A percentile compares a stretch with the other conserved stretches of the same genome.
phyloP scores from a whole-genome alignment of 2,329 filamentous ascomycete genomes.

The Nectriaceae sp. region DNA sequence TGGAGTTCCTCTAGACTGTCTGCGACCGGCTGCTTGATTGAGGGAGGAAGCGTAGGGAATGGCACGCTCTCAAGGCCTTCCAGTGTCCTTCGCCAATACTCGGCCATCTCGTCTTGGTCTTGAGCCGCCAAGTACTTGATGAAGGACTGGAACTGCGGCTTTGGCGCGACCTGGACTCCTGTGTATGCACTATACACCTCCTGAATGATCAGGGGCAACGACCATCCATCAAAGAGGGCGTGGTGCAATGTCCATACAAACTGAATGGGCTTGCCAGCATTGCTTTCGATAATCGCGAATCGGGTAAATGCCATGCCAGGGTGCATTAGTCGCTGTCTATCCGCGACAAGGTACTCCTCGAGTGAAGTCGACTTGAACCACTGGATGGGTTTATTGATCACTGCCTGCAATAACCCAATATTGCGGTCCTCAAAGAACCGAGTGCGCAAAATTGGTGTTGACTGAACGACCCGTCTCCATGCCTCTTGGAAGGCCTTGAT shows the following conservation, averaged over 20 bases:
- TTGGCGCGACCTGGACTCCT: neutral
- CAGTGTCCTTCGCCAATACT: neutral
- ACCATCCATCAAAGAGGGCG: slow-evolving; percentile 49
- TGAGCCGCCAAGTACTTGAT: neutral
- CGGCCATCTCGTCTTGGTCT: neutral
- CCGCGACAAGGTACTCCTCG: slow-evolving; percentile 37
- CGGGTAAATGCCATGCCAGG: slow-evolving; percentile 43
- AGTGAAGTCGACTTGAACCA: slow-evolving; percentile 28
- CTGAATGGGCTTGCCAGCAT: slow-evolving; percentile 38
- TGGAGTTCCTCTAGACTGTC: neutral
- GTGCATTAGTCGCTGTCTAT: slow-evolving; percentile 37
- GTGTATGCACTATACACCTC: neutral
- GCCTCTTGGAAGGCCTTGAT: slow-evolving; percentile 10
- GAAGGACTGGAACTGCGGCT: neutral
- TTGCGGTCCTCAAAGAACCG: slow-evolving; percentile 45
- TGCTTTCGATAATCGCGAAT: slow-evolving; percentile 39
- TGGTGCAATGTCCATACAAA: slow-evolving; percentile 48
- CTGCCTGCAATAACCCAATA: slow-evolving; percentile 45
- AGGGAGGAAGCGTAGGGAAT: neutral
- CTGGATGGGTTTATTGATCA: slow-evolving; percentile 39
- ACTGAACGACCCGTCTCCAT: slow-evolving; percentile 10
- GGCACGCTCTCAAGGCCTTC: neutral
- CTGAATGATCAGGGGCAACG: neutral
- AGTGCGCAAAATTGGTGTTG: slow-evolving; percentile 41
- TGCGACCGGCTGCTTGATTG: neutral